Evolutionary conservation across 495 filamentous ascomycete species (phyloP).

Genomic region (Chaetomium cochliodes): DNA sequence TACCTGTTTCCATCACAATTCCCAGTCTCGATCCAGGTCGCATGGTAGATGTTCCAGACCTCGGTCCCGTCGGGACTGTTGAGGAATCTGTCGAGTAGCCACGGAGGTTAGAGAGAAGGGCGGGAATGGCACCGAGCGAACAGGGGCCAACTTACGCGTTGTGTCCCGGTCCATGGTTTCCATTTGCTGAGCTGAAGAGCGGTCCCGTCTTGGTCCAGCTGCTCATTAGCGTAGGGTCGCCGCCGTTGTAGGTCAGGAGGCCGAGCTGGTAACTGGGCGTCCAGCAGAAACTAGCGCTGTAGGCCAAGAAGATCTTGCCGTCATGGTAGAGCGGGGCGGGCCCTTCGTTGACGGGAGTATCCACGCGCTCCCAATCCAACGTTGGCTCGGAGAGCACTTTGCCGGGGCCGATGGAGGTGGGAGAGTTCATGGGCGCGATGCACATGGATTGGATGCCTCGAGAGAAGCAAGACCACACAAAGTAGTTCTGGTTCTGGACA

Average conservation of each 20-base stretch:
- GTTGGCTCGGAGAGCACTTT: constrained; percentile 46
- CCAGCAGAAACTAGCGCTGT: constrained; percentile 53
- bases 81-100: constrained; percentile 43
- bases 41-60: constrained; percentile 56
- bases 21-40: constrained; percentile 42
- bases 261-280: constrained; percentile 44
- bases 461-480: constrained; percentile 51
- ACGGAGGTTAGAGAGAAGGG: no score
- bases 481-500: constrained; percentile 39
- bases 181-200: constrained; percentile 40
- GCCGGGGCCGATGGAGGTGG: constrained; percentile 29
- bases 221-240: constrained; percentile 35
- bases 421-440: constrained; percentile 41
- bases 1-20: constrained; percentile 50
- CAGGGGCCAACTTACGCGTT: constrained; percentile 8
- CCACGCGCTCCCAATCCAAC: constrained; percentile 46
- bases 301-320: constrained; percentile 47
- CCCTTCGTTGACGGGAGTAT: constrained; percentile 54
- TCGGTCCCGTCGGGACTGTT: constrained; percentile 47
- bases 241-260: constrained; percentile 47
- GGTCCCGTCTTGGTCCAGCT: constrained; percentile 46
- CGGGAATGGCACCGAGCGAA: no score
- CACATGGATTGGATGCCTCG: constrained; percentile 47
- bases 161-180: constrained; percentile 51
- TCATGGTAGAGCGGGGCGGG: constrained; percentile 48